Evolutionary conservation across 2,329 filamentous ascomycete genomes (phyloP).

Genomic region (Pyrenophora graminea): DNA sequence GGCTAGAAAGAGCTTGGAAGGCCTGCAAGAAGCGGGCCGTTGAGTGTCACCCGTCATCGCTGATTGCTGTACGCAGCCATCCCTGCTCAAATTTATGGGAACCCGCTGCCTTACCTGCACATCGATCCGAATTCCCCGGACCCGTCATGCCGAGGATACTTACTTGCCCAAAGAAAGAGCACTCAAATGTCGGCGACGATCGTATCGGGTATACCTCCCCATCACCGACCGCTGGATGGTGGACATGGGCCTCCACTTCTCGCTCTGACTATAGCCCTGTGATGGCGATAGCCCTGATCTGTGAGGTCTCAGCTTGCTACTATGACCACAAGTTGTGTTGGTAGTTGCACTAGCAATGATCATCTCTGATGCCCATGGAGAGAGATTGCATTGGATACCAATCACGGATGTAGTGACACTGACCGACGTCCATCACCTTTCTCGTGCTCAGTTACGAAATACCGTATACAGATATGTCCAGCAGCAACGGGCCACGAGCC

Average conservation of each 20-base stretch:
- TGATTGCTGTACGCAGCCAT: slow-evolving; percentile 15
- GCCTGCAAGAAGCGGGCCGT: slow-evolving; percentile 15
- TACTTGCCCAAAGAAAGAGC: neutral
- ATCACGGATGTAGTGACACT: slow-evolving; percentile 12
- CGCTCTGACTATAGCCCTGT: neutral
- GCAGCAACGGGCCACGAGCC: slow-evolving; percentile 13
- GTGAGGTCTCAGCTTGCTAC: too few species aligned
- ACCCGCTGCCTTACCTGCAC: slow-evolving; percentile 11
- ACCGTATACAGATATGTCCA: slow-evolving; percentile 1
- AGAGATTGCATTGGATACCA: slow-evolving; percentile 17
- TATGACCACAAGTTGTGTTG: too few species aligned
- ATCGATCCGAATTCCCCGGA: slow-evolving; percentile 14
- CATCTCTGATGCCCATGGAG: neutral
- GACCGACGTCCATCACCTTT: slow-evolving; percentile 4
- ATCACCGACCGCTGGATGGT: neutral
- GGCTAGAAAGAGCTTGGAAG: slow-evolving; percentile 12
- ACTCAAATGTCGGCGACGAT: neutral
- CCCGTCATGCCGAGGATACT: neutral
- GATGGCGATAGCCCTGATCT: neutral
- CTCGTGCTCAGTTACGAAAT: slow-evolving; percentile 1
- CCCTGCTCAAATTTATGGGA: slow-evolving; percentile 15
- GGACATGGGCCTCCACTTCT: slow-evolving; percentile 2
- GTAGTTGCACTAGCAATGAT: too few species aligned
- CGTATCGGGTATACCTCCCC: neutral
- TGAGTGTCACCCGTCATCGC: slow-evolving; percentile 12